These are phyloP conservation scores for Trypanosoma conorhini DNA, from an alignment of 208 protist species.

Conservation along the genomic window DNA sequence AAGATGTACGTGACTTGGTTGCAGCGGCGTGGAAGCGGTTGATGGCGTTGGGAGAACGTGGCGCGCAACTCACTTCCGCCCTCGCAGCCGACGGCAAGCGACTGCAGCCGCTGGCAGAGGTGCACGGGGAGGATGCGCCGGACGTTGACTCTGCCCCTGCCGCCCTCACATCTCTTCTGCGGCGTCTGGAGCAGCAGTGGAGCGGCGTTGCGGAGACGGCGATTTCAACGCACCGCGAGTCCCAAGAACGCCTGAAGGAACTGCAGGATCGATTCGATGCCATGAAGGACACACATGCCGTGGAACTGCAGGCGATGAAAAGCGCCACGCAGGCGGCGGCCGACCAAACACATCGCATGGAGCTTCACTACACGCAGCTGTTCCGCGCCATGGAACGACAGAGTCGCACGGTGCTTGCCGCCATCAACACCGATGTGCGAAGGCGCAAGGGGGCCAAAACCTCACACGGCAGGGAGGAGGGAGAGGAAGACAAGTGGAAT, in stretches of 20 bases:
- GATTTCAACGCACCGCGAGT: neutral
- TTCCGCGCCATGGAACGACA: constrained; percentile 15
- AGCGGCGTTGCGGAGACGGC: neutral
- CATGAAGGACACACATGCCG: neutral
- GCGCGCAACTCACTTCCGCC: neutral
- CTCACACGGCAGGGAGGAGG: neutral
- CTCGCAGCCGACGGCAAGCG: neutral
- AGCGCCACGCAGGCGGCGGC: neutral
- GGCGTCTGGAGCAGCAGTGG: constrained; percentile 13
- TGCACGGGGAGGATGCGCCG: neutral
- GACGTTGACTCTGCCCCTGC: neutral
- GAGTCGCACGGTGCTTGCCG: constrained; percentile 10
- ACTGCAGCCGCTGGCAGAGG: neutral
- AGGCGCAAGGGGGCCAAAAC: neutral
- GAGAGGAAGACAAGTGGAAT: neutral
- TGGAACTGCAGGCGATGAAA: constrained; percentile 2
- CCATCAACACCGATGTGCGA: neutral
- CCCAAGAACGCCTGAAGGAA: constrained; percentile 1
- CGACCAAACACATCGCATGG: constrained; percentile 4
- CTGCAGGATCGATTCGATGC: constrained; percentile 10
- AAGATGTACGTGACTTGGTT: neutral
- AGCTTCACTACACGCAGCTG: constrained; percentile 7
- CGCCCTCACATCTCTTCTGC: neutral
- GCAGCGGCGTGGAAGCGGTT: neutral
- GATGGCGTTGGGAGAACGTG: constrained; percentile 3